A percentile compares a stretch with the other conserved stretches of the same genome.
These are phyloP conservation scores for Malus hybrid DNA, from an alignment of 331 rosid genomes.

Conservation along the genomic window DNA sequence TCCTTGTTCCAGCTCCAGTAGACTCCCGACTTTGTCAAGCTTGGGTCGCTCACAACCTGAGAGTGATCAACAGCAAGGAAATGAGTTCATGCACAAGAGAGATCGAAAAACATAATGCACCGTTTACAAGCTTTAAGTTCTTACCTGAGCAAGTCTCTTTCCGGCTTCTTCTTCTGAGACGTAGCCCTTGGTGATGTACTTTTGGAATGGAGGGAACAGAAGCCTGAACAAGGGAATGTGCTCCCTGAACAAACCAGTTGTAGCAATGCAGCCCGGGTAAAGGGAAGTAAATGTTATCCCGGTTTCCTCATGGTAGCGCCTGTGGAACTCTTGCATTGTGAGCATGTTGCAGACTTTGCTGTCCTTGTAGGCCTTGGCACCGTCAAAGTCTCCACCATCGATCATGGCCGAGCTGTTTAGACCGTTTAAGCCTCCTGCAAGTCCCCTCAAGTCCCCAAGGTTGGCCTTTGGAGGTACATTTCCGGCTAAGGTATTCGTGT, in stretches of 20 bases:
- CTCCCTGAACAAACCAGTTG: constrained; percentile 93
- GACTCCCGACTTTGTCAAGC: constrained; percentile 94
- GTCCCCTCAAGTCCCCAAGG: constrained; percentile 97
- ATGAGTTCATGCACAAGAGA: not conserved
- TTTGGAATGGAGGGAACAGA: constrained; percentile 94
- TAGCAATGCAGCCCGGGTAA: constrained; percentile 97
- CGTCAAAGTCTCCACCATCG: constrained; percentile 88
- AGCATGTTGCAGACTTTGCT: constrained; percentile 99
- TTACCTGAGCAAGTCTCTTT: constrained; percentile 96
- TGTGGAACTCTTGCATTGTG: constrained; percentile 89
- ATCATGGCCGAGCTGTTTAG: constrained; percentile 87
- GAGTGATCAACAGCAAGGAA: constrained; percentile 10
- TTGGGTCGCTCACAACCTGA: constrained; percentile 90
- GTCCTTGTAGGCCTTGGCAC: constrained; percentile 99
- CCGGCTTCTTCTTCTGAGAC: constrained; percentile 95
- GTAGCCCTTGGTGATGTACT: constrained; percentile 89
- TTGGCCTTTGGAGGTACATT: constrained; percentile 99
- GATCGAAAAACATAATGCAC: not conserved
- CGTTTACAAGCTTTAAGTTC: not conserved
- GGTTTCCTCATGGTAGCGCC: constrained; percentile 81
- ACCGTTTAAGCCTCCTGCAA: constrained; percentile 72
- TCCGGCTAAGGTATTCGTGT: constrained; percentile 94
- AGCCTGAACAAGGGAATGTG: constrained; percentile 89
- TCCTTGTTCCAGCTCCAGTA: constrained; percentile 99
- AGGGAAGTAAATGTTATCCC: constrained; percentile 88